Evolutionary conservation across 179 eudicot species (phyloP).

Genomic region (Beta lomatogona): DNA sequence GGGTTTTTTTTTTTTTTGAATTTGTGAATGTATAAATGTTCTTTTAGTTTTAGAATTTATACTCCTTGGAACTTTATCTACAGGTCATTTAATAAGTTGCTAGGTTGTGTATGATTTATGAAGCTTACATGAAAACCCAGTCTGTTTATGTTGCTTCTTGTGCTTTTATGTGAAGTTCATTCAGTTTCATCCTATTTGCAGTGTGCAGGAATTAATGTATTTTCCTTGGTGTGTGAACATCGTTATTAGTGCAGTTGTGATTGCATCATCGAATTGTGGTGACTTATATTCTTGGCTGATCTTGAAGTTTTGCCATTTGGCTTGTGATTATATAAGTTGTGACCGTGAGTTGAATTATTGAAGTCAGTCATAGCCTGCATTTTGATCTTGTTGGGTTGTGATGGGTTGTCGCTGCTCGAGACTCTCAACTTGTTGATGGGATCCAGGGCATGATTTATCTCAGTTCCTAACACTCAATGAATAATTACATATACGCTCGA

Average conservation of each 20-base stretch:
- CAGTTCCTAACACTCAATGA: too few relatives aligned
- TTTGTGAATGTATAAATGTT: too few relatives aligned
- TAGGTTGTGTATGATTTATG: too few relatives aligned
- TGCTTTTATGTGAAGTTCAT: too few relatives aligned
- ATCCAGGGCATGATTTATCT: slow-evolving; percentile 40
- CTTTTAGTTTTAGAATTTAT: too few relatives aligned
- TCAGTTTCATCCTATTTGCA: too few relatives aligned
- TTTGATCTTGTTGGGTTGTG: slow-evolving; percentile 29
- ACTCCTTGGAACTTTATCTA: too few relatives aligned
- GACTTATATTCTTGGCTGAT: slow-evolving; percentile 23
- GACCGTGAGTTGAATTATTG: slow-evolving; percentile 18
- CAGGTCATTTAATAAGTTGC: too few relatives aligned
- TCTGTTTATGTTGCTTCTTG: too few relatives aligned
- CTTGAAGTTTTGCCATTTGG: slow-evolving; percentile 11
- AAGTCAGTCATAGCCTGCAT: slow-evolving; percentile 16
- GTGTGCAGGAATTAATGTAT: slow-evolving; percentile 15
- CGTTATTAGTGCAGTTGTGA: not conserved
- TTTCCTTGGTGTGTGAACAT: not conserved
- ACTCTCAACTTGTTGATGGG: slow-evolving; percentile 58
- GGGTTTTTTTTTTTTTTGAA: too few relatives aligned
- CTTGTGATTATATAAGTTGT: slow-evolving; percentile 22
- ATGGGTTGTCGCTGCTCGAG: slow-evolving; percentile 75
- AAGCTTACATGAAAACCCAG: too few relatives aligned
- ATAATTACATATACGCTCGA: too few relatives aligned
- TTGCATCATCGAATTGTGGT: slow-evolving; percentile 24